Evolutionary conservation across 2,329 filamentous ascomycete species (phyloP), one percentile per base, ranked within the genome.

Genomic region (Phoma herbarum): DNA sequence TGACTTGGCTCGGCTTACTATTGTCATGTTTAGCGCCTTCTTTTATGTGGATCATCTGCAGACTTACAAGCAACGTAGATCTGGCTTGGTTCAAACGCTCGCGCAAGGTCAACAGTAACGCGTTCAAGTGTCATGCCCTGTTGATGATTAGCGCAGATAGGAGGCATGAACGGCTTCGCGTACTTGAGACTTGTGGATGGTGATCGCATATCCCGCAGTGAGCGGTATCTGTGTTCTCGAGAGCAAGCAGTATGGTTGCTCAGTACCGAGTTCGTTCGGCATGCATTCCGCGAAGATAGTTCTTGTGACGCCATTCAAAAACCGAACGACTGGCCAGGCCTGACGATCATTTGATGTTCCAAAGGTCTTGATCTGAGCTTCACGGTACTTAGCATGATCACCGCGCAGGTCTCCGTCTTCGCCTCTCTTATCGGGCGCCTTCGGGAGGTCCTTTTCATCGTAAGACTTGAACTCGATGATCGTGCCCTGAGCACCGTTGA

Each of bases 151-250:
- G 54, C 7, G 4, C 12, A 7, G n/a, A n/a, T n/a, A 22, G 28
- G 8, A 14, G 2, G 2, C 4, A 10, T 28, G 3, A 29, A 44
- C 12, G n/a, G 10, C 9, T 5, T 3, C 0, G 49, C 43, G 14
- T 23, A 69, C 70, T 62, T 74, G 71, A 8, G 81, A 81, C 69
- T 87, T 88, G 69, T 90, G 87, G 2, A 88, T 83, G 0, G 83
- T 89, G 66, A 88, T 82, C 0, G 87, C 87, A 84, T 86, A 90
- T 0, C 83, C 87, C 0, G 86, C 78, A 1, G 81, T 74, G 0
- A 90, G 77, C 0, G 87, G 88, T 6, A 90, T 80, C 66, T 89
- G 87, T 0, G 86, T 86, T n/a, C 87, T 79, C 1, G 78, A 77
- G 0, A 88, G 68, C 1, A 83, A 64, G 33, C 79, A 82, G 61